Percentiles rank a stretch among this genome's conserved stretches.
phyloP scores from a whole-genome alignment of 2,329 filamentous ascomycete genomes.

The Stylonectria norvegica region DNA sequence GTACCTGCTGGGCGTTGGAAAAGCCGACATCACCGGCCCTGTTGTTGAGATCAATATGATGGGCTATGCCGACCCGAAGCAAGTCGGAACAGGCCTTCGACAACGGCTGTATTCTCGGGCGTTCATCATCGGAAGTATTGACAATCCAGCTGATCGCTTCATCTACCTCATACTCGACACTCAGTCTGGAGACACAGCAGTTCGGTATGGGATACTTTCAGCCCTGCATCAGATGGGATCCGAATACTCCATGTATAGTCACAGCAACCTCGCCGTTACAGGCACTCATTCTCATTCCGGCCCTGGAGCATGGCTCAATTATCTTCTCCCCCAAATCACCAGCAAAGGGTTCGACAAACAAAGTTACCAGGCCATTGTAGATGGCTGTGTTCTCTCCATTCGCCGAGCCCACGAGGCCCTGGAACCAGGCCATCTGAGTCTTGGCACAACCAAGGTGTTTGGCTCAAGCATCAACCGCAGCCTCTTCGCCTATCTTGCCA shows the following conservation, averaged over 20 bases:
- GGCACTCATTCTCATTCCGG: conserved; percentile 90
- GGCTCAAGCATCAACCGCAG: conserved; percentile 82
- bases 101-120: conserved; percentile 83
- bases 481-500: conserved; percentile 78
- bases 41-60: conserved; percentile 88
- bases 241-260: conserved; percentile 67
- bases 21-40: conserved; percentile 60
- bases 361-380: conserved; percentile 82
- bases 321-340: conserved; percentile 83
- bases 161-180: conserved; percentile 86
- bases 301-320: conserved; percentile 89
- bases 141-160: conserved; percentile 66
- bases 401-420: conserved; percentile 65
- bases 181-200: conserved; percentile 79
- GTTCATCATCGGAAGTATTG: conserved; percentile 74
- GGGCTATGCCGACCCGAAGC: conserved; percentile 77
- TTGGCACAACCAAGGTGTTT: conserved; percentile 58
- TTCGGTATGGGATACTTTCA: conserved; percentile 77
- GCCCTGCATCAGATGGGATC: conserved; percentile 64
- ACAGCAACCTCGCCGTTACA: conserved; percentile 81
- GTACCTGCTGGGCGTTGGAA: conserved; percentile 52
- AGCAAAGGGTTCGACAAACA: conserved; percentile 81
- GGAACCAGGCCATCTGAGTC: conserved; percentile 59
- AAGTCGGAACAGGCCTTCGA: conserved; percentile 77
- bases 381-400: conserved; percentile 77